Evolutionary conservation across 208 protist species (phyloP).

Genomic region (Crithidia sp.): DNA sequence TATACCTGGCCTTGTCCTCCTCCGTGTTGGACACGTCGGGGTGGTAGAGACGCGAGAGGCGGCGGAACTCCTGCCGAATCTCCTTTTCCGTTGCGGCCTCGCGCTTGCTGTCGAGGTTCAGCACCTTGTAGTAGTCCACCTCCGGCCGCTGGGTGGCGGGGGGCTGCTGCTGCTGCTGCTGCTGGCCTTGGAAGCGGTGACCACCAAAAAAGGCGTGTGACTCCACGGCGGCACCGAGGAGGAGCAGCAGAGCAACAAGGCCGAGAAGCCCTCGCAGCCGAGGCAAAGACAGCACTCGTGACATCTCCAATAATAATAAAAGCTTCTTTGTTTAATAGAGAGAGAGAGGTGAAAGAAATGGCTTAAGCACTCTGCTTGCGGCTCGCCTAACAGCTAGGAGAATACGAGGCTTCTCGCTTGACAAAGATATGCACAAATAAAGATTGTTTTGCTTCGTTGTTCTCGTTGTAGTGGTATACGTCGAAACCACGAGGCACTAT

Average conservation of each 20-base stretch:
- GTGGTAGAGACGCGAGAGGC: slow-evolving; percentile 80
- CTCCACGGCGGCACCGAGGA: neutral
- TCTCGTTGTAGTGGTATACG: too few species aligned
- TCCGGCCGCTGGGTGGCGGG: slow-evolving; percentile 26
- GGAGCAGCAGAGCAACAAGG: slow-evolving; percentile 12
- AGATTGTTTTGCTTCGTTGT: too few species aligned
- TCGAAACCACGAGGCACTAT: too few species aligned
- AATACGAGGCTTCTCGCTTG: neutral
- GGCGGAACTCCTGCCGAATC: slow-evolving; percentile 80
- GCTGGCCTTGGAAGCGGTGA: neutral
- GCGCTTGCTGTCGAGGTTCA: slow-evolving; percentile 57
- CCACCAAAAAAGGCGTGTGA: slow-evolving; percentile 22
- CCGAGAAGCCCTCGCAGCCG: neutral
- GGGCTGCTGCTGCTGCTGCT: neutral
- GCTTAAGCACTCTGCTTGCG: too few species aligned
- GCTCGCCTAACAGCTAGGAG: too few species aligned
- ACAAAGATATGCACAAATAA: neutral
- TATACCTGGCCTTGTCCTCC: slow-evolving; percentile 70
- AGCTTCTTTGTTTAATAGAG: too few species aligned
- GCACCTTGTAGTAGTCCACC: slow-evolving; percentile 82
- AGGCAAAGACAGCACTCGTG: too few species aligned
- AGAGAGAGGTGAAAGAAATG: too few species aligned
- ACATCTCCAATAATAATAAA: too few species aligned
- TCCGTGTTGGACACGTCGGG: slow-evolving; percentile 76
- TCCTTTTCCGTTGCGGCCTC: slow-evolving; percentile 78